Evolutionary conservation across 345 rosid species (phyloP).

Genomic region (Eucalyptus pauciflora): DNA sequence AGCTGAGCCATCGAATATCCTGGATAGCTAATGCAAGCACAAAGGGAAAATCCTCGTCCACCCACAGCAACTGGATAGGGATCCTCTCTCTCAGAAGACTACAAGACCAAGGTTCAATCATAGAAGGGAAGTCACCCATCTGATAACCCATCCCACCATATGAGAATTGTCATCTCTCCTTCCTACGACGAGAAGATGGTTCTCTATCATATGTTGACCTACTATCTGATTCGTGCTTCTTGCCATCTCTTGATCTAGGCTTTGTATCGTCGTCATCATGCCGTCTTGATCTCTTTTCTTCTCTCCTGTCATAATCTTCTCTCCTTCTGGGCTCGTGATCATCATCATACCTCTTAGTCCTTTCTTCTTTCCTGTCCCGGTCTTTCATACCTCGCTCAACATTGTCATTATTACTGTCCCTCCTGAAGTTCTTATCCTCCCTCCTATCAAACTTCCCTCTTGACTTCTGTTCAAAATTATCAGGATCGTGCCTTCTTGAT

Average conservation of each 20-base stretch:
- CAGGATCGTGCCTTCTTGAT: slow-evolving; percentile 16
- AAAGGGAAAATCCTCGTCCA: not conserved
- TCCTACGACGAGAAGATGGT: not conserved
- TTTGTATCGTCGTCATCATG: not conserved
- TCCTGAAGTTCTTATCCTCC: slow-evolving; percentile 14
- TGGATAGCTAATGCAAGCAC: not conserved
- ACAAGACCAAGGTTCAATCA: not conserved
- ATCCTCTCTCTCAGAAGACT: not conserved
- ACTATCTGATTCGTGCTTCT: slow-evolving; percentile 20
- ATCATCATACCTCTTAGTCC: not conserved
- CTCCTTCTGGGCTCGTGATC: not conserved
- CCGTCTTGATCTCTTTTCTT: not conserved
- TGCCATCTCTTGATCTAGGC: not conserved
- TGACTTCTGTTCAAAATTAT: slow-evolving; percentile 8
- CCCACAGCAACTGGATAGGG: not conserved
- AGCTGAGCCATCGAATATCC: not conserved
- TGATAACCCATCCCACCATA: not conserved
- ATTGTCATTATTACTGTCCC: not conserved
- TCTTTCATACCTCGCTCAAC: slow-evolving; percentile 8
- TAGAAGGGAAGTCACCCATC: not conserved
- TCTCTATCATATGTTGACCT: slow-evolving; percentile 14
- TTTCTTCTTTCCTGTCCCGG: not conserved
- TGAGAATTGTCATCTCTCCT: not conserved
- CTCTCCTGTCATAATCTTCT: not conserved
- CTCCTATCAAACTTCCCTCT: slow-evolving; percentile 23